Base-by-base conservation (phyloP, 176 grass and related monocot genomes). In the Hordeum vulgare region DNA sequence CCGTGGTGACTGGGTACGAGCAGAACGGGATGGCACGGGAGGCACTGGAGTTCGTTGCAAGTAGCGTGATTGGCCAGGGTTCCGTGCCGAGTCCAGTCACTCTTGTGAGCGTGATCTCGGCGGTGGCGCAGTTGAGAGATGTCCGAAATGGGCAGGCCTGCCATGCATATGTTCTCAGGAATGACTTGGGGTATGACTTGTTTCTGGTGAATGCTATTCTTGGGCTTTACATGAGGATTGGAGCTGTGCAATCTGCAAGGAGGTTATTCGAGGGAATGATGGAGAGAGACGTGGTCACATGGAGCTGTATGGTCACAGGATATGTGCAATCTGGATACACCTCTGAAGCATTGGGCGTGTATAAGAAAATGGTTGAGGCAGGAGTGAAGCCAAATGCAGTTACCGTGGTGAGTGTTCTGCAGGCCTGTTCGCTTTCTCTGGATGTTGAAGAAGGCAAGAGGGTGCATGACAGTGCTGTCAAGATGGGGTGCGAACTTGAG, bases 301-400 rank as follows among this genome's bases (percentile, higher is more conserved):
- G 93, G 88, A 92, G 90, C 63, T 90, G 82, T 80, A 86, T 90
- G 88, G 21, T 95, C 71, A 61, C 88, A 64, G 89, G 88, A 79
- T 75, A 80, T 87, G 90, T 91, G 40, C 83, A 89, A 68, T 85
- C 34, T 34, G 83, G 90, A 37, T 14, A 75, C 9, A 6, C 59
- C 10, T 23, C 18, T 14, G 31, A 86, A 40, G 88, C 88, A 4
- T 79, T 95, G 57, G 37, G 78, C 11, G 26, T 84, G 12, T 93
- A 95, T 83, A 92, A 49, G 71, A 92, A 34, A 66, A 95, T 93
- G 93, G 71, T 86, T 58, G 20, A 79, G 49, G 71, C 18, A 1
- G 70, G 90, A 29, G 47, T 90, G 11, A 75, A 86, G 73, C 88
- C 85, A 10, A 92, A 84, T 86, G 67, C 74, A 11, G 66, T 90